Conservation (phyloP, 2,329 filamentous ascomycete species). For the Penicillium capsulatum region DNA sequence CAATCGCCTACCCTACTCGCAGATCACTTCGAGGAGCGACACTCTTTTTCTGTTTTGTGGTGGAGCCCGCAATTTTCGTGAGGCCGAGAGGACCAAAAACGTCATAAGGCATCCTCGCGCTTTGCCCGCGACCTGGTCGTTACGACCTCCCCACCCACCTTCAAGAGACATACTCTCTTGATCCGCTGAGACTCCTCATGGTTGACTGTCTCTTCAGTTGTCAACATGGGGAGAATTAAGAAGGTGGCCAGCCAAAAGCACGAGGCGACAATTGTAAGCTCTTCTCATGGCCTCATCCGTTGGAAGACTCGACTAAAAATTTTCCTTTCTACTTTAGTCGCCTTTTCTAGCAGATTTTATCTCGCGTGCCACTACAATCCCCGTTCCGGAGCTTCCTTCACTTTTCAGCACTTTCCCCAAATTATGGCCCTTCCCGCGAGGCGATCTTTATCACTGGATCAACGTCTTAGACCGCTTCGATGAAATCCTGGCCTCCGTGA, state of each 20-base stretch:
- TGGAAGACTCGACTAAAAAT: constrained; percentile 17
- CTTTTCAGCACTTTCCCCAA: constrained; percentile 77
- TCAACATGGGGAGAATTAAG: constrained; percentile 51
- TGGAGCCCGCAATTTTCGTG: constrained; percentile 24
- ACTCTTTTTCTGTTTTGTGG: constrained; percentile 4
- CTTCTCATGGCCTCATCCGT: constrained; percentile 10
- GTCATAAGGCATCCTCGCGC: constrained; percentile 37
- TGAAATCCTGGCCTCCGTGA: constrained; percentile 76
- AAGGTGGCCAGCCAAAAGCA: constrained; percentile 51
- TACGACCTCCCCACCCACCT: constrained; percentile 25
- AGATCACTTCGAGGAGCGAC: background rate
- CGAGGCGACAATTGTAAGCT: constrained; percentile 49
- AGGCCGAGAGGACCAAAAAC: constrained; percentile 32
- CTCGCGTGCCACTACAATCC: constrained; percentile 56
- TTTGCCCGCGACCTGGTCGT: constrained; percentile 30
- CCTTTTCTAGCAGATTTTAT: constrained; percentile 82
- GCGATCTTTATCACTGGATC: constrained; percentile 98
- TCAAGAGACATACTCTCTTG: constrained; percentile 29
- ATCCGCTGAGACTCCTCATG: constrained; percentile 36
- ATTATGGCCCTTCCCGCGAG: constrained; percentile 90
- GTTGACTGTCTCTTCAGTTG: constrained; percentile 33
- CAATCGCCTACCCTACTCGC: constrained; percentile 1
- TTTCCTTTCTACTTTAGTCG: constrained; percentile 56
- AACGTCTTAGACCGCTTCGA: constrained; percentile 91
- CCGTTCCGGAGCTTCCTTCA: constrained; percentile 71